Conservation (phyloP, 441 rosid genomes). For the Breynia disticha region DNA sequence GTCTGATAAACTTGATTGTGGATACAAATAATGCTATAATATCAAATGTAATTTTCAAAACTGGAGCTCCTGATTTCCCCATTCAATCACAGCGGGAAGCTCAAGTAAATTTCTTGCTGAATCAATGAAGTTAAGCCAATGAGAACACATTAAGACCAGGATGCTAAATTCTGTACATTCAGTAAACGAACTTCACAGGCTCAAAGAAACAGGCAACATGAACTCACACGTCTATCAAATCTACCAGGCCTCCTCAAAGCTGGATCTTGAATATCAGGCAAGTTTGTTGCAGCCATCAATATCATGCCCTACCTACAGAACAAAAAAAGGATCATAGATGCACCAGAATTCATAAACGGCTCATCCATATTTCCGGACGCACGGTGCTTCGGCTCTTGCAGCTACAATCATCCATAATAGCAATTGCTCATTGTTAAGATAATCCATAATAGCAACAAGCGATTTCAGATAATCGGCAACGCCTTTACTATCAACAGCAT, state of each 20-base stretch:
- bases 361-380: too few species aligned
- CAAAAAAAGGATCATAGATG: too few species aligned
- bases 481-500: too few species aligned
- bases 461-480: too few species aligned
- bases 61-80: too few species aligned
- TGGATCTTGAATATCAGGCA: conserved; percentile 98
- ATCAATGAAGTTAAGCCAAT: neutral
- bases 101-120: conserved; percentile 1
- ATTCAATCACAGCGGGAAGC: neutral
- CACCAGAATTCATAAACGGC: too few species aligned
- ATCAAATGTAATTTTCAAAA: neutral
- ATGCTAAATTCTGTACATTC: neutral
- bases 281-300: conserved; percentile 97
- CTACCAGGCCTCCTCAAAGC: conserved; percentile 99
- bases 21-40: conserved; percentile 1
- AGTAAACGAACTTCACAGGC: neutral
- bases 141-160: neutral
- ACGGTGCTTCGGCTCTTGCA: too few species aligned
- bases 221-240: conserved; percentile 97
- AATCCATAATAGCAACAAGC: too few species aligned
- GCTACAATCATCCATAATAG: too few species aligned
- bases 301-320: conserved; percentile 90
- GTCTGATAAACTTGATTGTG: conserved; percentile 9
- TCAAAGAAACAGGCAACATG: conserved; percentile 7
- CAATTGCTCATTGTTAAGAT: too few species aligned